These are phyloP conservation scores for Tilletia caries DNA, from an alignment of 1,284 basidiomycete species.

Conservation along the genomic window DNA sequence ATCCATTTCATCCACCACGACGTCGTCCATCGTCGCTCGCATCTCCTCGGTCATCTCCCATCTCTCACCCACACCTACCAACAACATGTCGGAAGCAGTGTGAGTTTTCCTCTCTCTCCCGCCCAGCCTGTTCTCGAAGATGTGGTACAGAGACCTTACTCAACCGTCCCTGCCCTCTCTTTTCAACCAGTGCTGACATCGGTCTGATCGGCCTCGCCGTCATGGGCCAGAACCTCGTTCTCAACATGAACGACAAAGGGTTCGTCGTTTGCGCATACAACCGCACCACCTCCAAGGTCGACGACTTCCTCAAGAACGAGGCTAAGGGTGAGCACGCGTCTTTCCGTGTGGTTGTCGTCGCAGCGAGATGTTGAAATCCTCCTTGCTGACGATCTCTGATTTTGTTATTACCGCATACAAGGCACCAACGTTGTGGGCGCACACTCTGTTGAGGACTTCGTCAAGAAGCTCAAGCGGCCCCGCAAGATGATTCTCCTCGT, in stretches of 20 bases:
- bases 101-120: constrained; percentile 10
- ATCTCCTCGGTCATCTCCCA: constrained; percentile 13
- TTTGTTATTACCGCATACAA: constrained; percentile 16
- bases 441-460: constrained; percentile 84
- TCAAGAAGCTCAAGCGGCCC: constrained; percentile 61
- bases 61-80: constrained; percentile 1
- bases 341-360: constrained; percentile 12
- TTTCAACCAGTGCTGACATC: constrained; percentile 43
- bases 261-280: constrained; percentile 96
- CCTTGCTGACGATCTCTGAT: neutral
- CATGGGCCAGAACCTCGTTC: constrained; percentile 54
- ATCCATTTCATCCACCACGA: neutral
- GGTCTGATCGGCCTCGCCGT: constrained; percentile 54
- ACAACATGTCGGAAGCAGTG: constrained; percentile 19
- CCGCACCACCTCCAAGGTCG: constrained; percentile 94
- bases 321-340: constrained; percentile 73
- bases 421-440: constrained; percentile 93
- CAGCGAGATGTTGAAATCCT: constrained; percentile 10
- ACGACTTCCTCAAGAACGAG: constrained; percentile 90
- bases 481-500: constrained; percentile 91
- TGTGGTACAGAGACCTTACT: neutral
- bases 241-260: constrained; percentile 71
- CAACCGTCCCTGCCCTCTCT: neutral
- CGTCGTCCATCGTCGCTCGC: constrained; percentile 7
- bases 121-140: neutral